A percentile compares a stretch with the other conserved stretches of the same genome.
Evolutionary conservation across 208 protist genomes (phyloP).

Genomic region (Trypanosoma mega): DNA sequence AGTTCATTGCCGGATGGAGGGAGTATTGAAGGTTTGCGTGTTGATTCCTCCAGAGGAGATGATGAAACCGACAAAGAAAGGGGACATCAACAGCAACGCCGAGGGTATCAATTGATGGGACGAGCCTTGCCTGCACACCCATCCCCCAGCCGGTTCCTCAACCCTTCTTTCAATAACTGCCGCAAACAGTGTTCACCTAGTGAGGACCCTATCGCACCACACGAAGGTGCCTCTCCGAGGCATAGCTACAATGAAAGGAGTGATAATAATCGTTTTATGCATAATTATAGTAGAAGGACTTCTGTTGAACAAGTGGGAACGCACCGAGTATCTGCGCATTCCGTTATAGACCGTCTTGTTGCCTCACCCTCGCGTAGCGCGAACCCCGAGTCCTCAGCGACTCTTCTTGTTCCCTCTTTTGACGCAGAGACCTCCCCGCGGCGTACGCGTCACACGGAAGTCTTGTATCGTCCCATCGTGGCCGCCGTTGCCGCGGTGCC

Average conservation of each 20-base stretch:
- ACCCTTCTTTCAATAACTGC: no score
- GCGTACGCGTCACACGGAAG: background rate
- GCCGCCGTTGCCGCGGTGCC: slow-evolving; percentile 16
- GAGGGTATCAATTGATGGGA: no score
- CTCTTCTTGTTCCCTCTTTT: background rate
- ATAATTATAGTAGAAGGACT: background rate
- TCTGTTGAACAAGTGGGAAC: background rate
- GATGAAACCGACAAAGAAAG: no score
- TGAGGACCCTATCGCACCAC: no score
- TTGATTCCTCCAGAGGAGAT: no score
- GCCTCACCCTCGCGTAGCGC: background rate
- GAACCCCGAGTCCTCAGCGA: background rate
- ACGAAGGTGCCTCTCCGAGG: no score
- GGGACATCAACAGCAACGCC: no score
- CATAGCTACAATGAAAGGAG: background rate
- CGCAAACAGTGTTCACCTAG: no score
- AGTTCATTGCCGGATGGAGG: no score
- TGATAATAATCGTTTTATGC: background rate
- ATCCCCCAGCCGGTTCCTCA: no score
- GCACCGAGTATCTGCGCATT: slow-evolving; percentile 1
- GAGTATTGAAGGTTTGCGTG: no score
- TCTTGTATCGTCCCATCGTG: slow-evolving; percentile 26
- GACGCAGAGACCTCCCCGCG: background rate
- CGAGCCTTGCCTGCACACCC: no score
- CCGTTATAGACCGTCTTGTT: slow-evolving; percentile 20